Evolutionary conservation across 306 rosid genomes (phyloP), one percentile per base, ranked within the genome.

Genomic region (Prunus kanzakura): DNA sequence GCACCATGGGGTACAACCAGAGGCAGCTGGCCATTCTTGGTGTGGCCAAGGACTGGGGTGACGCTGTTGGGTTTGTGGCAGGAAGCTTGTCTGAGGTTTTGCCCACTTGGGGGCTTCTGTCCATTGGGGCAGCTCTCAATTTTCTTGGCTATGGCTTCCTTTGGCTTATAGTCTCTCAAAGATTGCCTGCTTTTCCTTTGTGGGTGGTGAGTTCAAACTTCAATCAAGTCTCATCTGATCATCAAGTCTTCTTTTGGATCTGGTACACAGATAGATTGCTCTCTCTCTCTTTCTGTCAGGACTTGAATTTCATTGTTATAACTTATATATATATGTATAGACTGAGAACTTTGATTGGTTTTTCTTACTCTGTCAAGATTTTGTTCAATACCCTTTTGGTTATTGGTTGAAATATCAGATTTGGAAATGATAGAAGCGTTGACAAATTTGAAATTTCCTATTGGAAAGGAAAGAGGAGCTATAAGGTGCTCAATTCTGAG

Each of bases 31-130:
- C 96, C 0, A 77, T 79, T 70, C 69, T 95, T 69, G 97, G 96
- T 72, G 96, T 95, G 47, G 97, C 96, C 2, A 95, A 95, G 78
- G 98, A 95, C 65, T 88, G 83, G 38, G 98, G 98, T 2, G 98
- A 89, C 6, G 67, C 83, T 19, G 88, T 95, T 6, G 97, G 98
- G 0, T 78, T 92, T 79, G 1, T 95, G 13, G 92, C 98, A 2
- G 98, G 97, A 10, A 38, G 76, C 6, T 69, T 95, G 41, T 83
- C 92, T 20, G 98, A 95, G 88, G 71, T 85, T 3, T 58, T 92
- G 38, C 97, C 98, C 54, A 66, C 80, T 1, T 95, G 97, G 96
- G 90, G 49, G 1, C 85, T 89, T 67, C 61, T 91, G 2, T 76
- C 86, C 46, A 86, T 92, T 19, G 98, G 98, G 32, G 92, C 89